Evolutionary conservation across 495 filamentous ascomycete genomes (phyloP).

Genomic region (Extremus antarcticus): DNA sequence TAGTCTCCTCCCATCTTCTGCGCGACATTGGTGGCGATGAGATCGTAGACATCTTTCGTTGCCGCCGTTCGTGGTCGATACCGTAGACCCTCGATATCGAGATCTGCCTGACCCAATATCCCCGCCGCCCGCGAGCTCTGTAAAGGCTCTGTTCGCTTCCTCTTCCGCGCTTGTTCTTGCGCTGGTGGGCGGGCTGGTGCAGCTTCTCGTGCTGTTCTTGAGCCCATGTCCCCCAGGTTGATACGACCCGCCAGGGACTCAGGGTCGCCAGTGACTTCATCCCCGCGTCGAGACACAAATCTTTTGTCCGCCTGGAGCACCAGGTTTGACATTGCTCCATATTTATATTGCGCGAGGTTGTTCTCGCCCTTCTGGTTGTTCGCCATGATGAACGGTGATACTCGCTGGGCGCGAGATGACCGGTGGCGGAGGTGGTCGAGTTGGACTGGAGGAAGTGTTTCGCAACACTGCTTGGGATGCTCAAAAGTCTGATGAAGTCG

Average conservation of each 20-base stretch:
- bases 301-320: constrained; percentile 98
- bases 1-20: constrained; percentile 86
- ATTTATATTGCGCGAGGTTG: constrained; percentile 97
- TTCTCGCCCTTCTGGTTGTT: constrained; percentile 19
- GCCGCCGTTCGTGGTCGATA: constrained; percentile 88
- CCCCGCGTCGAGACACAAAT: constrained; percentile 80
- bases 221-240: constrained; percentile 88
- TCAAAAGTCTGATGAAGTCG: no score
- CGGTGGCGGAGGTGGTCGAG: background rate
- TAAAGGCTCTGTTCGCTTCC: constrained; percentile 61
- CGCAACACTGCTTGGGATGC: no score
- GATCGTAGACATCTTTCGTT: constrained; percentile 88
- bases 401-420: constrained; percentile 6
- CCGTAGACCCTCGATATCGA: constrained; percentile 69
- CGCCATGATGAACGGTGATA: constrained; percentile 13
- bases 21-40: constrained; percentile 85
- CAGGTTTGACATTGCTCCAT: constrained; percentile 99
- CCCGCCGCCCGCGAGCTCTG: constrained; percentile 60
- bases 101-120: constrained; percentile 74
- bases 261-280: constrained; percentile 93
- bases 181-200: constrained; percentile 47
- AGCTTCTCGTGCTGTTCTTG: constrained; percentile 62
- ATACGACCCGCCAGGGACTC: constrained; percentile 93
- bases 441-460: no score
- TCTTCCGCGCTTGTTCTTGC: constrained; percentile 68